A percentile compares a stretch with the other conserved stretches of the same genome.
Conservation (phyloP, 139 green algal species). For the Chlamydomonas schloesseri region DNA sequence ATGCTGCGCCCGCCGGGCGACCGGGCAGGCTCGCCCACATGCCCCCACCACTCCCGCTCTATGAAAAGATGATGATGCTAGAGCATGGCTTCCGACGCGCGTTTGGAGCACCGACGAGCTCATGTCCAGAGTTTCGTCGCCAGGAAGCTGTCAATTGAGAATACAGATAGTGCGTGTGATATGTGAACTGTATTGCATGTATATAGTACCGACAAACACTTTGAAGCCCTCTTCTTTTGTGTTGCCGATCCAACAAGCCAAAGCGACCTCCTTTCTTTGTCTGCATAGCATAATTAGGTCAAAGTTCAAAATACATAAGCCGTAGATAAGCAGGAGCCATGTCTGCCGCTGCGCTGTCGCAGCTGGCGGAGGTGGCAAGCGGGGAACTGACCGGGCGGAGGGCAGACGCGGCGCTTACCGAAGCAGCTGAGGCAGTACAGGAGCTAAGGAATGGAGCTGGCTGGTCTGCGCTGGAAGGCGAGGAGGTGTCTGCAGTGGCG, state of each 20-base stretch:
- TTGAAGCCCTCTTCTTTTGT: too few species aligned
- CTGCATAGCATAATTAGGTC: neutral
- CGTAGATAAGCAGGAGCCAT: neutral
- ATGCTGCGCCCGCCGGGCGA: neutral
- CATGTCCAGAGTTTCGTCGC: too few species aligned
- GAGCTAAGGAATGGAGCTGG: neutral
- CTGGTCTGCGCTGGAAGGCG: conserved; percentile 7
- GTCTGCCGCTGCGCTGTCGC: neutral
- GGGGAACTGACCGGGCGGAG: neutral
- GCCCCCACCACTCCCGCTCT: too few species aligned
- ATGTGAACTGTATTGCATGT: too few species aligned
- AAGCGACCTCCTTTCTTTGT: too few species aligned
- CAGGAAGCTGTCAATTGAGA: too few species aligned
- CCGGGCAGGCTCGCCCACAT: too few species aligned
- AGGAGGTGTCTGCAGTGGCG: neutral
- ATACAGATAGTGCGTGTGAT: too few species aligned
- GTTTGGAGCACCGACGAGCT: too few species aligned
- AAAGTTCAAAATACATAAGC: neutral
- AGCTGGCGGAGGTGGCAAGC: conserved; percentile 17
- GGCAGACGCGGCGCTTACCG: neutral
- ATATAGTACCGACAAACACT: too few species aligned
- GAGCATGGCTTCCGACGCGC: too few species aligned
- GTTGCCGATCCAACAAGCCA: neutral
- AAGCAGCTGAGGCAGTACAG: neutral
- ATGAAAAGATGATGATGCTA: too few species aligned